A percentile compares a stretch with the other conserved stretches of the same genome.
These are phyloP conservation scores for Gymnopus androsaceus DNA, from an alignment of 1,284 basidiomycete genomes.

Conservation along the genomic window DNA sequence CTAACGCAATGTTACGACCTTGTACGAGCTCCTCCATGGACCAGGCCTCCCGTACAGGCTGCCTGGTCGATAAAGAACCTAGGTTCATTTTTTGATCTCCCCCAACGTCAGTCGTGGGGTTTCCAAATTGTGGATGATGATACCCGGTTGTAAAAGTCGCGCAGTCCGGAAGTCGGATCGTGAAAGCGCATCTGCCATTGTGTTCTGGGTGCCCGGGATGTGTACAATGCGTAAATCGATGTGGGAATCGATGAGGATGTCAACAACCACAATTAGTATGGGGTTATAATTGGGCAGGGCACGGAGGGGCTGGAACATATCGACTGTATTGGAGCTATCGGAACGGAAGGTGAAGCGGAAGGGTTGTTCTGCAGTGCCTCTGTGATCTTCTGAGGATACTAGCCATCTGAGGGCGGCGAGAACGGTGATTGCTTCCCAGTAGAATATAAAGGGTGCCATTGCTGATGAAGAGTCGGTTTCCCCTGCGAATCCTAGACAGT, in stretches of 20 bases:
- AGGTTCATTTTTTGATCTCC: neutral
- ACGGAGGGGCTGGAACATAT: neutral
- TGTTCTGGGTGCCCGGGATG: neutral
- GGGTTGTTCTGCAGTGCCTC: too few relatives aligned
- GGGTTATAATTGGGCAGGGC: neutral
- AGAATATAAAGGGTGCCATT: neutral
- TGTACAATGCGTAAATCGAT: neutral
- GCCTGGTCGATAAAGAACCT: neutral
- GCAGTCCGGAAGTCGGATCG: neutral
- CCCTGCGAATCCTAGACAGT: neutral
- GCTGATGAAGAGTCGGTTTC: neutral
- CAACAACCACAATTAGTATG: neutral
- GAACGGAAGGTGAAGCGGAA: neutral
- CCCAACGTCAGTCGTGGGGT: neutral
- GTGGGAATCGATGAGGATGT: neutral
- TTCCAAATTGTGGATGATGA: neutral
- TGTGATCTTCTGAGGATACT: neutral
- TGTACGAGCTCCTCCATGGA: too few relatives aligned
- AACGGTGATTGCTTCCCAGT: neutral
- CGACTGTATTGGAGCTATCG: neutral
- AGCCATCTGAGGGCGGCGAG: neutral
- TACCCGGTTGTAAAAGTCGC: neutral
- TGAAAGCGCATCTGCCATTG: neutral
- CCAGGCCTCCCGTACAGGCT: conserved; percentile 22
- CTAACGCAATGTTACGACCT: too few relatives aligned